Base-by-base conservation (phyloP, 225 moss, liverwort and hornwort species). In the Polytrichum commune region DNA sequence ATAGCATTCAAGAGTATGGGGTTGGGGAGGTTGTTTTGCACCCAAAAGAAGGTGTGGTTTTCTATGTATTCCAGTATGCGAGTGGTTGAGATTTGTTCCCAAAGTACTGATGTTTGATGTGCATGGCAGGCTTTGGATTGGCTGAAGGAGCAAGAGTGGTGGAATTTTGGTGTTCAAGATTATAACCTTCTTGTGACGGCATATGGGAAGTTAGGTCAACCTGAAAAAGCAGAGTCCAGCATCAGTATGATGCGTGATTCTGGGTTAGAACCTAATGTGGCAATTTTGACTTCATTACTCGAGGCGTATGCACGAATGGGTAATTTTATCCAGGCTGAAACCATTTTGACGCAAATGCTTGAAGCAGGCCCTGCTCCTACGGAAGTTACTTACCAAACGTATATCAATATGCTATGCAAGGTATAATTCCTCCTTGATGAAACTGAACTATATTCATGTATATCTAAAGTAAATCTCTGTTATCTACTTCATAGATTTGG, bases 111-210 rank as follows among this genome's bases (percentile, higher is more conserved):
- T 62, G 27, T 23, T 62, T 5, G 16, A 16, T 62, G 9, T 7
- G 62, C 8, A 23, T 16, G 4, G 27, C 83, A 93, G 91, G 79
- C 93, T 73, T 80, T 89, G 72, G 73, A 86, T 66, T 95, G 95
- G 95, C 76, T 95, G 73, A 88, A 72, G 78, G 77, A 73, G 79
- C 81, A 92, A 75, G 81, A 86, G 4, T 95, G 95, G 95, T 95
- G 95, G 95, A 64, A 76, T 75, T 95, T 95, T 67, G 73, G 88
- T 18, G 75, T 90, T 62, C 93, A 90, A 74, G 95, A 93, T 67
- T 86, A 83, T 65, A 93, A 89, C 76, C 72, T 95, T 69, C 81
- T 95, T 46, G 90, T 91, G 74, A 72, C 87, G 22, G 87, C 95
- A 7, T 91, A 90, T 72, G 95, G 95, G 62, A 95, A 91, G 79